phyloP scores from a whole-genome alignment of 257 asterid genomes.

The Petrea volubilis region DNA sequence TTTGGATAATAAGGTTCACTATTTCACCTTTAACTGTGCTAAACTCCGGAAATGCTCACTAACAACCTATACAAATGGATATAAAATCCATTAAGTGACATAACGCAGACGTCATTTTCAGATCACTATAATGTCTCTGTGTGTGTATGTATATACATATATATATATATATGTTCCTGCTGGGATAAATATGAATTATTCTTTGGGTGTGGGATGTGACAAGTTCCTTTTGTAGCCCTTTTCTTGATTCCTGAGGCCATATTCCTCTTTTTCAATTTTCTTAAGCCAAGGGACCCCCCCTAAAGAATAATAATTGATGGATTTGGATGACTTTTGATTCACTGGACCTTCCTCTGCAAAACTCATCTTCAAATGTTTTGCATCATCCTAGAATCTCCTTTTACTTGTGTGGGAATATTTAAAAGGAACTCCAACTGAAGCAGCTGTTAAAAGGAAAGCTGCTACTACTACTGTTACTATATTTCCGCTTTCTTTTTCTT shows the following conservation, averaged over 20 bases:
- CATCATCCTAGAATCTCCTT: slow-evolving; percentile 96
- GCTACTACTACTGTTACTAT: slow-evolving; percentile 31
- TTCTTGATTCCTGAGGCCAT: slow-evolving; percentile 66
- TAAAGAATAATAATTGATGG: slow-evolving; percentile 59
- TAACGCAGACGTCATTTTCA: slow-evolving; percentile 39
- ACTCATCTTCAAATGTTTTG: slow-evolving; percentile 41
- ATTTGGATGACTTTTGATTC: slow-evolving; percentile 51
- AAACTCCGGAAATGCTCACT: not conserved
- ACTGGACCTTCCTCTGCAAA: slow-evolving; percentile 34
- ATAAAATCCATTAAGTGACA: slow-evolving; percentile 33
- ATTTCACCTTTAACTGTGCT: no score
- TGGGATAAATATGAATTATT: slow-evolving; percentile 38
- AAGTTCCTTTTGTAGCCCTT: slow-evolving; percentile 56
- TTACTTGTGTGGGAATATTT: slow-evolving; percentile 61
- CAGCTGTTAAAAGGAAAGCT: slow-evolving; percentile 48
- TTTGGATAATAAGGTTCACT: no score
- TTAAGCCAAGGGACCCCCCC: slow-evolving; percentile 40
- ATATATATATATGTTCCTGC: slow-evolving; percentile 18
- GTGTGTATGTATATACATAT: no score
- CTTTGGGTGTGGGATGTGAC: slow-evolving; percentile 60
- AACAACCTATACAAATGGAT: not conserved
- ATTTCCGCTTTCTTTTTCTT: slow-evolving; percentile 28
- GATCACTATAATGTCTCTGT: no score
- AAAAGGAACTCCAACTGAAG: slow-evolving; percentile 54
- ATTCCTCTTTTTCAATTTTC: slow-evolving; percentile 43